phyloP scores from a whole-genome alignment of 2,329 filamentous ascomycete genomes.

The Cladorrhinum sp. region DNA sequence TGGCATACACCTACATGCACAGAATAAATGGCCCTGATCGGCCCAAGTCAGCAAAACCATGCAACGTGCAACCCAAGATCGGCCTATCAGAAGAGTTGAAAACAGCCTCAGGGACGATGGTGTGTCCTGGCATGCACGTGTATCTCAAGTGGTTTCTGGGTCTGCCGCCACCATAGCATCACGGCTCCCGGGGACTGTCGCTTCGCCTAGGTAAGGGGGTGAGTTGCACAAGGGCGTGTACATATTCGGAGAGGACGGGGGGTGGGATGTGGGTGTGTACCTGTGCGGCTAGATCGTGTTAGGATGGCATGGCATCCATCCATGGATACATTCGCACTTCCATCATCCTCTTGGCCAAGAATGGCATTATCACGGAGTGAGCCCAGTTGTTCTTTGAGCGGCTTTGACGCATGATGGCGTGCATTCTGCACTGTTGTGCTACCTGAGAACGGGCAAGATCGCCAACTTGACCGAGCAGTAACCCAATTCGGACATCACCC shows the following conservation, averaged over 20 bases:
- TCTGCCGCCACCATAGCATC: neutral
- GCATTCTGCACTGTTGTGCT: conserved; percentile 22
- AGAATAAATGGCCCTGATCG: neutral
- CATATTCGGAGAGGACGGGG: neutral
- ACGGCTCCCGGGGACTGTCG: too few relatives aligned
- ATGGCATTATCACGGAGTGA: conserved; percentile 6
- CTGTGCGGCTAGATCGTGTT: neutral
- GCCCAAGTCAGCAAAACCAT: neutral
- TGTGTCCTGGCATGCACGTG: neutral
- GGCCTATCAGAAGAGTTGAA: conserved; percentile 6
- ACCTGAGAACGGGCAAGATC: conserved; percentile 19
- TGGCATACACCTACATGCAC: neutral
- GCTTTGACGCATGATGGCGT: conserved; percentile 25
- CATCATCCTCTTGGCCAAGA: neutral
- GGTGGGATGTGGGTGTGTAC: neutral
- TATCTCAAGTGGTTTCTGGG: neutral
- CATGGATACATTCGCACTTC: neutral
- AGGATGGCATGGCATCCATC: neutral
- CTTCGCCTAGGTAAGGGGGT: too few relatives aligned
- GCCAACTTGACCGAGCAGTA: conserved; percentile 4
- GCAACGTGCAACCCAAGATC: conserved; percentile 8
- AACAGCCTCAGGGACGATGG: neutral
- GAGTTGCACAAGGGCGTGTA: neutral
- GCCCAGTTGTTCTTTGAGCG: conserved; percentile 1
- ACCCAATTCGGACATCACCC: conserved; percentile 19